Base-by-base conservation (phyloP, 768 basidiomycete genomes). In the Clavulina sp. region DNA sequence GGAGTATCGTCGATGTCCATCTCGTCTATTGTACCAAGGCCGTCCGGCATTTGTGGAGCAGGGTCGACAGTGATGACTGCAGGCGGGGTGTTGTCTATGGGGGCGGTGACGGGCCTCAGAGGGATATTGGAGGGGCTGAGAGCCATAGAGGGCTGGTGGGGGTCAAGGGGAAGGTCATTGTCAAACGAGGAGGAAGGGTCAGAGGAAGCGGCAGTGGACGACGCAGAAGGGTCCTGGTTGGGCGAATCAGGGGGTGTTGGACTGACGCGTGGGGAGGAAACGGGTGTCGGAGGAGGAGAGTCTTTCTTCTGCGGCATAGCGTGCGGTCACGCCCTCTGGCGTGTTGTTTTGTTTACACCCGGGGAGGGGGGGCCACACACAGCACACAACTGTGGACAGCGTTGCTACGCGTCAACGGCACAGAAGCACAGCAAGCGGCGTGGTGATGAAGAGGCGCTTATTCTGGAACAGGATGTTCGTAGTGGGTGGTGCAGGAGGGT, bases 1-100 rank as follows among this genome's bases (percentile, higher is more conserved):
- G 43, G 43, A 46, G 13, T 24, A 24, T 46, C 43, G 26, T 46
- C 43, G 43, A 46, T 46, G 26, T 46, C 43, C 43, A 46, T 46
- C 13, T 46, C 43, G 26, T 46, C 43, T 46, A 19, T 9, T 9
- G 34, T 9, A 38, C 13, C 13, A 26, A 16, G 43, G 24, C 13
- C 24, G 26, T 9, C 13, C 13, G 13, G 13, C 13, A 26, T 13
- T 46, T n/a, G n/a, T n/a, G n/a, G n/a, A n/a, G n/a, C n/a, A n/a
- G n/a, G n/a, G n/a, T n/a, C n/a, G n/a, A n/a, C n/a, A n/a, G n/a
- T n/a, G n/a, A n/a, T n/a, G n/a, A n/a, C n/a, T n/a, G n/a, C n/a
- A n/a, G n/a, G n/a, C n/a, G n/a, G n/a, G n/a, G n/a, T n/a, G n/a
- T n/a, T n/a, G n/a, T n/a, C n/a, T n/a, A n/a, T n/a, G n/a, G n/a